phyloP scores from a whole-genome alignment of 2,329 filamentous ascomycete genomes.

The Tolypocladium inflatum region DNA sequence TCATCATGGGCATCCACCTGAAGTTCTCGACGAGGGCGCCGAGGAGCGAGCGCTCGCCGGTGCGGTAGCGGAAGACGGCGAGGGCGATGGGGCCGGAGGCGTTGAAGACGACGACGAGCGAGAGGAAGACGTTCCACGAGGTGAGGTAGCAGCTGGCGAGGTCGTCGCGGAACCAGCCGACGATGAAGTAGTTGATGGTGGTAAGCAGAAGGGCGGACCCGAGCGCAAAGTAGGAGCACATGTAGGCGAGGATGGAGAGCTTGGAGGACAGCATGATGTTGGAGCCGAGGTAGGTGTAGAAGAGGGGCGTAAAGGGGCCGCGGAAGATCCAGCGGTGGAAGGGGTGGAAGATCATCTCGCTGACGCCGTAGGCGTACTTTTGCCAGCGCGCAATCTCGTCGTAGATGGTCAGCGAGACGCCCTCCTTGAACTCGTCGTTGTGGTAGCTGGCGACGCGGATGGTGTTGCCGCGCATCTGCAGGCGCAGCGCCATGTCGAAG shows the following conservation, averaged over 20 bases:
- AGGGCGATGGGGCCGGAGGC: slow-evolving; percentile 50
- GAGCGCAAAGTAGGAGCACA: slow-evolving; percentile 64
- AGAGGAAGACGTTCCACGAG: slow-evolving; percentile 54
- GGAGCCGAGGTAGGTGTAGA: slow-evolving; percentile 48
- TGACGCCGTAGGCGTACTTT: slow-evolving; percentile 65
- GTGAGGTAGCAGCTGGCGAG: slow-evolving; percentile 60
- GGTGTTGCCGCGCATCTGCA: slow-evolving; percentile 59
- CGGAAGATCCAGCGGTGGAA: slow-evolving; percentile 50
- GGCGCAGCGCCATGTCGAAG: slow-evolving; percentile 64
- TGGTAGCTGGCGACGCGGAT: slow-evolving; percentile 62
- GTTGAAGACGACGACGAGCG: slow-evolving; percentile 56
- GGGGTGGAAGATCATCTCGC: slow-evolving; percentile 62
- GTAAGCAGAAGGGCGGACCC: slow-evolving; percentile 59
- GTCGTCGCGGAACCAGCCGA: slow-evolving; percentile 61
- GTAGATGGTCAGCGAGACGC: slow-evolving; percentile 63
- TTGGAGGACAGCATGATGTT: slow-evolving; percentile 58
- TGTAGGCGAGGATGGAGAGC: slow-evolving; percentile 61
- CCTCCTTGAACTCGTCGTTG: slow-evolving; percentile 61
- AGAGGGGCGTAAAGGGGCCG: slow-evolving; percentile 57
- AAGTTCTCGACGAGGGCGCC: slow-evolving; percentile 33
- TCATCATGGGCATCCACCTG: slow-evolving; percentile 51
- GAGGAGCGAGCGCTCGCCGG: slow-evolving; percentile 42
- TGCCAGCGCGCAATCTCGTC: slow-evolving; percentile 65
- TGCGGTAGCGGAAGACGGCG: slow-evolving; percentile 53
- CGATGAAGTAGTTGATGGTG: slow-evolving; percentile 58